These are phyloP conservation scores for Garcia nutans DNA, from an alignment of 345 rosid species.

Conservation along the genomic window DNA sequence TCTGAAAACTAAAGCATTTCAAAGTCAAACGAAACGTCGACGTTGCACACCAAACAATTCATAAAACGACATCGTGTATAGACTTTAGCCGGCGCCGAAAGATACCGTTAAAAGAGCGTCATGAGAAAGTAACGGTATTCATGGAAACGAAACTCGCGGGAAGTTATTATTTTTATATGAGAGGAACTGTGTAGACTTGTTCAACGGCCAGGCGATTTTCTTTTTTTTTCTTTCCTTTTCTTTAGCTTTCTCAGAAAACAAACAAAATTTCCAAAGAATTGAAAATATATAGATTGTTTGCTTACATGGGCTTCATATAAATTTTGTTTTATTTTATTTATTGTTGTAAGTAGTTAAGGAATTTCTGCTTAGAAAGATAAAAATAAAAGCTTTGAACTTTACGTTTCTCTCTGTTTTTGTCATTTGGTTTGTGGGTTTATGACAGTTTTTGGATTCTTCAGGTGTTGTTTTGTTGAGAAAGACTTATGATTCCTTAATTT, in stretches of 20 bases:
- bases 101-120: background rate
- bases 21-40: background rate
- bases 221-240: no score
- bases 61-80: background rate
- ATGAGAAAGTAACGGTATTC: background rate
- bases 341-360: no score
- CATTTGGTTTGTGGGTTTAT: background rate
- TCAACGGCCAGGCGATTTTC: constrained; percentile 12
- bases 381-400: background rate
- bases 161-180: background rate
- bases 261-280: no score
- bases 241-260: no score
- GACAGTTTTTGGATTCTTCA: background rate
- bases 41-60: background rate
- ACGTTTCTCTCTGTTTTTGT: background rate
- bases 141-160: constrained; percentile 20
- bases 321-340: no score
- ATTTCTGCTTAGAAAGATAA: background rate
- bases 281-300: no score
- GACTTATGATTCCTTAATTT: constrained; percentile 6
- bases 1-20: background rate
- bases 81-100: background rate
- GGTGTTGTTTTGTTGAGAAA: background rate
- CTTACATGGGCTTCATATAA: no score
- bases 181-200: background rate